phyloP scores from a whole-genome alignment of 306 rosid species.

The Betula pendula region DNA sequence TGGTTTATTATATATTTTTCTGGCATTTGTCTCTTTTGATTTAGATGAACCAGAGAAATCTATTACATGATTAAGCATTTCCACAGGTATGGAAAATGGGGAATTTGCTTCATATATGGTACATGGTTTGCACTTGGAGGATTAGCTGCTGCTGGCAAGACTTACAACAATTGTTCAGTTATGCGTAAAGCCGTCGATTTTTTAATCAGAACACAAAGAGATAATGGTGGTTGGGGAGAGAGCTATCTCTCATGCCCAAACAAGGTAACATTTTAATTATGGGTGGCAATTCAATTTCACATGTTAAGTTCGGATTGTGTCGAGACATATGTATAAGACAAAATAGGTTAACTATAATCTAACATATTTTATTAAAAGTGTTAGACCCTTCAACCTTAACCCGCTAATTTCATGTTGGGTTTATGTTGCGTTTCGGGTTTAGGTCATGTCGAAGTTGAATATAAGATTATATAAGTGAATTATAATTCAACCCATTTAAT shows the following conservation, averaged over 20 bases:
- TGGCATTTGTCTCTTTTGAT: not conserved
- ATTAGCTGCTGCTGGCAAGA: constrained; percentile 55
- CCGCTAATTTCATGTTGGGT: too few relatives aligned
- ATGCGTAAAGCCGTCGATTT: constrained; percentile 52
- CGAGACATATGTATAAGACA: too few relatives aligned
- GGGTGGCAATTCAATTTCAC: too few relatives aligned
- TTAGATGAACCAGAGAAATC: too few relatives aligned
- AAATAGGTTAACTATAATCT: too few relatives aligned
- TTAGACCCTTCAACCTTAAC: too few relatives aligned
- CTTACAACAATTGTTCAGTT: constrained; percentile 39
- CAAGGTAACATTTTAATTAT: constrained; percentile 34
- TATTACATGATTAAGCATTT: not conserved
- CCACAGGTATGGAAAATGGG: constrained; percentile 54
- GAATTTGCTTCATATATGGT: constrained; percentile 65
- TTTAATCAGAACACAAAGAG: constrained; percentile 44
- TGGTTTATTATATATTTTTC: not conserved
- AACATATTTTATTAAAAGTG: too few relatives aligned
- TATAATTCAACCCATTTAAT: too few relatives aligned
- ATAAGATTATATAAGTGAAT: too few relatives aligned
- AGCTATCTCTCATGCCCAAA: constrained; percentile 57
- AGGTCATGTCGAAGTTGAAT: too few relatives aligned
- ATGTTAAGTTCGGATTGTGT: too few relatives aligned
- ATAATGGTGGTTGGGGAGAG: constrained; percentile 81
- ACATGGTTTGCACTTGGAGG: constrained; percentile 66
- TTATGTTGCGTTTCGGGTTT: too few relatives aligned